Conservation (phyloP, 2,329 filamentous ascomycete species). For the Aspergillus floridensis region DNA sequence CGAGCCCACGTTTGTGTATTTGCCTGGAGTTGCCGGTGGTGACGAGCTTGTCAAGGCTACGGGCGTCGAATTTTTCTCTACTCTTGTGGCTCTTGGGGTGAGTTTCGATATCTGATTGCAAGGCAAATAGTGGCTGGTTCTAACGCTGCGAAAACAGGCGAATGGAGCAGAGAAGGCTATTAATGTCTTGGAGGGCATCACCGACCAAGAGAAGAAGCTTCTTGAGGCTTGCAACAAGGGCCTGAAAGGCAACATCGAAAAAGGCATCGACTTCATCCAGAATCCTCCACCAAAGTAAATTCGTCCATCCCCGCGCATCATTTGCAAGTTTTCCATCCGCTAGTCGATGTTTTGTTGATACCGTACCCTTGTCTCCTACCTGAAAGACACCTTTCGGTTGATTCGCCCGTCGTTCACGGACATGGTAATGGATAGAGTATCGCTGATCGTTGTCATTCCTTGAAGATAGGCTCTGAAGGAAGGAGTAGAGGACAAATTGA, state of each 20-base stretch:
- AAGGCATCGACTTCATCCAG: constrained; percentile 87
- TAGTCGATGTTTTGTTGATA: constrained; percentile 21
- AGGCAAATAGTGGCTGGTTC: constrained; percentile 7
- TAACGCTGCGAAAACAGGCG: constrained; percentile 54
- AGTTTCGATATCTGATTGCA: constrained; percentile 40
- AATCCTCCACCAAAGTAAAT: constrained; percentile 85
- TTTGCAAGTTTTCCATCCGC: constrained; percentile 18
- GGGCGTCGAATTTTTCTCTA: constrained; percentile 91
- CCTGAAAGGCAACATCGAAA: constrained; percentile 88
- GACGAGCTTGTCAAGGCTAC: constrained; percentile 80
- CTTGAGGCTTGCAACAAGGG: constrained; percentile 72
- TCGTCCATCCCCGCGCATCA: constrained; percentile 35
- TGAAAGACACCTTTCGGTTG: constrained; percentile 14
- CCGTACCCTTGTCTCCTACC: constrained; percentile 12
- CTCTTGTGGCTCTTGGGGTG: constrained; percentile 93
- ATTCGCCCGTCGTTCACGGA: constrained; percentile 10
- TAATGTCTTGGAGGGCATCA: constrained; percentile 74
- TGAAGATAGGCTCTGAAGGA: constrained; percentile 48
- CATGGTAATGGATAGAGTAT: constrained; percentile 28
- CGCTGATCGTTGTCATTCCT: constrained; percentile 35
- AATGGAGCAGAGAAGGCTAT: constrained; percentile 81
- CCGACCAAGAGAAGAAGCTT: constrained; percentile 84
- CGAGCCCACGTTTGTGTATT: constrained; percentile 94
- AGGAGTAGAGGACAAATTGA: constrained; percentile 25
- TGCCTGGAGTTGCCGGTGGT: constrained; percentile 83